Conservation (phyloP, 768 basidiomycete genomes). For the Lactifluus pinguis region DNA sequence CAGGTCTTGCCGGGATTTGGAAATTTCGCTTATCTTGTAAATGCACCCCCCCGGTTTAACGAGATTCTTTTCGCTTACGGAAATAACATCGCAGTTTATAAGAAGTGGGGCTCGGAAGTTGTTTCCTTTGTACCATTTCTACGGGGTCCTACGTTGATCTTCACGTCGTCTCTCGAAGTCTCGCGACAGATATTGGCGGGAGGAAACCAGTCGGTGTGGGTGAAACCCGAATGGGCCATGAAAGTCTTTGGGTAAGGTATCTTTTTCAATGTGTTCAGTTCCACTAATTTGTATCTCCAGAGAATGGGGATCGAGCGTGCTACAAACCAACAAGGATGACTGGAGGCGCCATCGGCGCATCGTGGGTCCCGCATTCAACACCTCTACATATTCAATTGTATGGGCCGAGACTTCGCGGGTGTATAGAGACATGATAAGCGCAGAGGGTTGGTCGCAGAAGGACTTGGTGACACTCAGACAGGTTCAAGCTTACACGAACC, state of each 20-base stretch:
- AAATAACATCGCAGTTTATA: background rate
- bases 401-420: constrained; percentile 19
- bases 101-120: background rate
- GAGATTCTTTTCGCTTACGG: background rate
- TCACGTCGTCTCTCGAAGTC: background rate
- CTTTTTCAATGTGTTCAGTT: background rate
- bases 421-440: constrained; percentile 17
- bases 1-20: background rate
- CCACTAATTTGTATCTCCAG: background rate
- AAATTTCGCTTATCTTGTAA: background rate
- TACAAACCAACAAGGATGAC: constrained; percentile 12
- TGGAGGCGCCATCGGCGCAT: constrained; percentile 22
- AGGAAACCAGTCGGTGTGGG: constrained; percentile 8
- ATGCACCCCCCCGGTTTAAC: background rate
- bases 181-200: background rate
- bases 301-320: constrained; percentile 18
- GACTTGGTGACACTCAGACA: background rate
- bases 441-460: constrained; percentile 15
- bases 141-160: background rate
- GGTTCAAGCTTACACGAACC: constrained; percentile 18
- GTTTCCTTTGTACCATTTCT: background rate
- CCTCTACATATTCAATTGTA: constrained; percentile 18
- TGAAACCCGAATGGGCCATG: constrained; percentile 11
- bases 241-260: background rate
- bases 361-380: constrained; percentile 22